Evolutionary conservation across 306 rosid genomes (phyloP).

Genomic region (Astragalus membranaceus): DNA sequence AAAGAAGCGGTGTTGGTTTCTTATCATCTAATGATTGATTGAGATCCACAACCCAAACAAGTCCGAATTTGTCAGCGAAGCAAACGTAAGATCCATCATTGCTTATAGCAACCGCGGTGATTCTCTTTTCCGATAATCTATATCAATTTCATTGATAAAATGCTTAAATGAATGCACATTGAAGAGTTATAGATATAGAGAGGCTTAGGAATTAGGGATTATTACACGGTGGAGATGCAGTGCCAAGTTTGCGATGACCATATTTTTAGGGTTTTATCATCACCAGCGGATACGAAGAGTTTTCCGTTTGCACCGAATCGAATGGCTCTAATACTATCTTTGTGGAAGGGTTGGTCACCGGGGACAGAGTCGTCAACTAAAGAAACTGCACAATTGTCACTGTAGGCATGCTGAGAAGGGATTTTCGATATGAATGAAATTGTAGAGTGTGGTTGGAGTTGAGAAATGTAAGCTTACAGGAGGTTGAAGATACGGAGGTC

Average conservation of each 20-base stretch:
- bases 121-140: conserved; percentile 88
- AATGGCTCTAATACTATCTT: conserved; percentile 71
- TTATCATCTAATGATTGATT: conserved; percentile 28
- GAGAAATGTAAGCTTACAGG: conserved; percentile 30
- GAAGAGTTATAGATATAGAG: neutral
- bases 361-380: conserved; percentile 43
- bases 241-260: conserved; percentile 79
- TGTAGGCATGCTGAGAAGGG: conserved; percentile 10
- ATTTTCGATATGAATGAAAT: neutral
- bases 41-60: conserved; percentile 78
- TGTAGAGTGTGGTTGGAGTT: neutral
- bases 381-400: conserved; percentile 47
- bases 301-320: conserved; percentile 63
- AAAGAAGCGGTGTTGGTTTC: conserved; percentile 57
- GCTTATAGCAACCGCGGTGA: conserved; percentile 76
- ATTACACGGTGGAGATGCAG: conserved; percentile 62
- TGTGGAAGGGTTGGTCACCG: conserved; percentile 34
- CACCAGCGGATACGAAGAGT: conserved; percentile 83
- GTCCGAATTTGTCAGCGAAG: conserved; percentile 93
- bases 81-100: conserved; percentile 61
- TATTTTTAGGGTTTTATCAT: conserved; percentile 78
- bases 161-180: neutral
- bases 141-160: neutral
- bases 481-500: conserved; percentile 81
- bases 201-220: neutral